Evolutionary conservation across 495 filamentous ascomycete species (phyloP).

Genomic region (Talaromyces trachyspermus): DNA sequence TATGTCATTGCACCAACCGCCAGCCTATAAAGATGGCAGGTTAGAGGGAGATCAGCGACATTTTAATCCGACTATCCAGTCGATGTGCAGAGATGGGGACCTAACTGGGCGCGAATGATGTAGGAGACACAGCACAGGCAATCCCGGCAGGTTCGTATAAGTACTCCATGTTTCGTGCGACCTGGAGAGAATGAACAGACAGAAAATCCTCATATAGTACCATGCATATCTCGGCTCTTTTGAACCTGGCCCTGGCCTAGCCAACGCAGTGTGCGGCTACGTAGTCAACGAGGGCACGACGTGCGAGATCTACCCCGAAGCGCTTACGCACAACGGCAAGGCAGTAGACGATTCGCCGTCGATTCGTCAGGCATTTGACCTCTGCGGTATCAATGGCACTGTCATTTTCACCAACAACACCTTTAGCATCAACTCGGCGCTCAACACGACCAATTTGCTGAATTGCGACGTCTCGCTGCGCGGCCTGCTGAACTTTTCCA

Average conservation of each 20-base stretch:
- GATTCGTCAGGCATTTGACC: slow-evolving; percentile 33
- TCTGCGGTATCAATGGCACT: slow-evolving; percentile 29
- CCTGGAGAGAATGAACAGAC: too few species aligned
- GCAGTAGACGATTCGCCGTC: slow-evolving; percentile 31
- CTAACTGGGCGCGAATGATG: too few species aligned
- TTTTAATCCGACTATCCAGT: too few species aligned
- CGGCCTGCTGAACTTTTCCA: slow-evolving; percentile 31
- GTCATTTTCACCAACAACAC: slow-evolving; percentile 31
- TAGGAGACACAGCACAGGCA: too few species aligned
- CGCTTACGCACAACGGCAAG: slow-evolving; percentile 1
- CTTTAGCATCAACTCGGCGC: slow-evolving; percentile 31
- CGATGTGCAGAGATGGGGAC: too few species aligned
- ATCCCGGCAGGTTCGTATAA: too few species aligned
- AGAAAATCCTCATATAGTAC: too few species aligned
- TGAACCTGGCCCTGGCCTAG: slow-evolving; percentile 2
- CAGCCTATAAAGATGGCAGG: too few species aligned
- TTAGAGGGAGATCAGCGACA: too few species aligned
- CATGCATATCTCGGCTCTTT: neutral
- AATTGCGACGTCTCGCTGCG: slow-evolving; percentile 31
- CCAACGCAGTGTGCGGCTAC: neutral
- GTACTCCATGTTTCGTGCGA: too few species aligned
- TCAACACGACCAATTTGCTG: slow-evolving; percentile 39
- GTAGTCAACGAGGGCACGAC: slow-evolving; percentile 6
- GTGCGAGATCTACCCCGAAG: slow-evolving; percentile 4
- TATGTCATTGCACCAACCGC: too few species aligned